A percentile compares a stretch with the other conserved stretches of the same genome.
These are phyloP conservation scores for Eucalyptus pauciflora DNA, from an alignment of 345 rosid genomes.

Conservation along the genomic window DNA sequence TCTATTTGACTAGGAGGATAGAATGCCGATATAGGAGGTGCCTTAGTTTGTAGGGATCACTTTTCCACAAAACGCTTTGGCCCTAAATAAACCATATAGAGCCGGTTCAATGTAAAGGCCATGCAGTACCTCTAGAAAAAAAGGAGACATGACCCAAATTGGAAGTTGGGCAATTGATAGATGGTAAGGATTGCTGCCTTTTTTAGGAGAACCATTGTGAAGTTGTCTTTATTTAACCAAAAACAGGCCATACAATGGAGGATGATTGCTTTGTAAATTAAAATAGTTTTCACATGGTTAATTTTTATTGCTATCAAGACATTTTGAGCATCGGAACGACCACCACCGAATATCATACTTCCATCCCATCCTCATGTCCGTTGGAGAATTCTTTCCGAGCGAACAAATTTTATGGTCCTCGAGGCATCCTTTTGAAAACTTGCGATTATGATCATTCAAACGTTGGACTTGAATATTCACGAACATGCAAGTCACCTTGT, in stretches of 20 bases:
- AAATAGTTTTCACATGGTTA: too few relatives aligned
- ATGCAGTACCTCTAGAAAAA: neutral
- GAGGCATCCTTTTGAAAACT: too few relatives aligned
- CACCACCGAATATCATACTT: too few relatives aligned
- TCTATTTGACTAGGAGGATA: neutral
- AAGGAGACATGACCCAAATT: neutral
- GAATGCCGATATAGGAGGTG: neutral
- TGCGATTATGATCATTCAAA: too few relatives aligned
- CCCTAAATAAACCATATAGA: neutral
- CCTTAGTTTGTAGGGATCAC: neutral
- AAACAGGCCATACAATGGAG: neutral
- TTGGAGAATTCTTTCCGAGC: too few relatives aligned
- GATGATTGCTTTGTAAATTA: too few relatives aligned
- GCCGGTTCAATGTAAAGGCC: neutral
- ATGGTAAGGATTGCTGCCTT: neutral
- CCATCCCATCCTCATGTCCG: too few relatives aligned
- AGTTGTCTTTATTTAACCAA: too few relatives aligned
- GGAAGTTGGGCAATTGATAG: neutral
- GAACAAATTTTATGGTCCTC: too few relatives aligned
- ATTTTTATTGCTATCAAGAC: too few relatives aligned
- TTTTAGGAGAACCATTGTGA: neutral
- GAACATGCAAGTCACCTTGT: too few relatives aligned
- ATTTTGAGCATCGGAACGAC: too few relatives aligned
- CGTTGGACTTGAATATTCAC: fast-evolving
- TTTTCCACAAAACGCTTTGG: neutral